Conservation (phyloP, 495 filamentous ascomycete genomes). For the Venustampulla echinocandica region DNA sequence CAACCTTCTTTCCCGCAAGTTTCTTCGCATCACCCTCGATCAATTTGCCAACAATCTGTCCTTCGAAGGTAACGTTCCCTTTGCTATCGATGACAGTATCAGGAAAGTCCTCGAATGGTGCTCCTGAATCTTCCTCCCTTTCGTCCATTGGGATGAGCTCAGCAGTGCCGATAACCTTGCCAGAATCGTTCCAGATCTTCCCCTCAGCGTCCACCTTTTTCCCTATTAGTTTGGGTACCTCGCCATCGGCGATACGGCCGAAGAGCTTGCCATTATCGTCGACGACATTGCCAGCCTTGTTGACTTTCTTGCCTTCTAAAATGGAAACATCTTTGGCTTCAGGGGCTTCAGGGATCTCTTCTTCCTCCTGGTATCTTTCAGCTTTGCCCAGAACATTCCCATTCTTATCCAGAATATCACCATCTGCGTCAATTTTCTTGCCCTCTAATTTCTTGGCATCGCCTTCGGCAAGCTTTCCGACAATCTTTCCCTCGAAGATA, state of each 20-base stretch:
- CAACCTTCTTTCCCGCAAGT: slow-evolving; percentile 66
- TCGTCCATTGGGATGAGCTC: slow-evolving; percentile 68
- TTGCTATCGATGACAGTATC: slow-evolving; percentile 58
- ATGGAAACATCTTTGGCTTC: slow-evolving; percentile 50
- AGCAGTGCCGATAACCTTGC: slow-evolving; percentile 63
- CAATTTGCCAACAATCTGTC: slow-evolving; percentile 61
- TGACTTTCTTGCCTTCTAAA: slow-evolving; percentile 58
- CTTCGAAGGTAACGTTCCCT: slow-evolving; percentile 63
- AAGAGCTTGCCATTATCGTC: slow-evolving; percentile 61
- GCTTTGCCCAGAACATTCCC: slow-evolving; percentile 53
- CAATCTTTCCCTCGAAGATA: slow-evolving; percentile 55
- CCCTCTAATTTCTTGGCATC: slow-evolving; percentile 50
- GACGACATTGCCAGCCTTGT: slow-evolving; percentile 74
- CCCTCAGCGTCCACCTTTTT: slow-evolving; percentile 64
- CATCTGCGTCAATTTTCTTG: slow-evolving; percentile 49
- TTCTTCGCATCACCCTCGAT: slow-evolving; percentile 68
- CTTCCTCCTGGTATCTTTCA: slow-evolving; percentile 41
- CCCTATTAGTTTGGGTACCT: slow-evolving; percentile 56
- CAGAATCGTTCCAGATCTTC: slow-evolving; percentile 64
- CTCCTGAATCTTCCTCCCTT: slow-evolving; percentile 53
- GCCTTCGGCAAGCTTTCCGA: slow-evolving; percentile 53
- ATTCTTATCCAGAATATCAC: slow-evolving; percentile 53
- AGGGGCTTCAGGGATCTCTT: slow-evolving; percentile 32
- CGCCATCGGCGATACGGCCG: slow-evolving; percentile 60
- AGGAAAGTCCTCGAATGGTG: slow-evolving; percentile 68